Percentiles rank a stretch among this genome's conserved stretches.
phyloP scores from a whole-genome alignment of 495 filamentous ascomycete genomes.

The Xylaria telfairii region DNA sequence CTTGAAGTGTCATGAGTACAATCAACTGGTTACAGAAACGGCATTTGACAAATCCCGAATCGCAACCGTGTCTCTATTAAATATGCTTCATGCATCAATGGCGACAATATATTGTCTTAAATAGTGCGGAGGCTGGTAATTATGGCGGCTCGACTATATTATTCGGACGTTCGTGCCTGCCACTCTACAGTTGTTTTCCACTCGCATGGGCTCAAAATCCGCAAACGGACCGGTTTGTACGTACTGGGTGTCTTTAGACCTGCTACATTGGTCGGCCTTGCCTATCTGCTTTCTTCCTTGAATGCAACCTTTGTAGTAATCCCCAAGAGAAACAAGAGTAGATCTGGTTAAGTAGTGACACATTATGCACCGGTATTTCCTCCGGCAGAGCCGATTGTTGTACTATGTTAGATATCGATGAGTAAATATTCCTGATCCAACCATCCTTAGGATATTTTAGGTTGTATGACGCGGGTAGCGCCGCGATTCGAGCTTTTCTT shows the following conservation, averaged over 20 bases:
- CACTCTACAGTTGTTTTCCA: not conserved
- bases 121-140: not conserved
- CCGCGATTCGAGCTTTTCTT: slow-evolving; percentile 17
- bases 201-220: not conserved
- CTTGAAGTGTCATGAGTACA: not conserved
- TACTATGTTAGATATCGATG: not conserved
- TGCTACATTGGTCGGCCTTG: not conserved
- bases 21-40: not conserved
- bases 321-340: not conserved
- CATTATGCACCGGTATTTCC: not conserved
- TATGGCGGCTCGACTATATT: slow-evolving; percentile 3
- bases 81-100: not conserved
- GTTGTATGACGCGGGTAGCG: slow-evolving; percentile 12
- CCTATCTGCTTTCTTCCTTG: not conserved
- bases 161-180: not conserved
- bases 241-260: slow-evolving; percentile 1
- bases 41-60: not conserved
- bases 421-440: not conserved
- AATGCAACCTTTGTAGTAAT: slow-evolving; percentile 1
- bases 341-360: not conserved
- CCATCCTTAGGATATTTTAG: not conserved
- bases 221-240: not conserved
- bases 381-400: slow-evolving; percentile 9
- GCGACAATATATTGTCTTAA: not conserved
- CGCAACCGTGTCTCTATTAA: not conserved